Evolutionary conservation across 2,329 filamentous ascomycete genomes (phyloP).

Genomic region (Colletotrichum noveboracense): DNA sequence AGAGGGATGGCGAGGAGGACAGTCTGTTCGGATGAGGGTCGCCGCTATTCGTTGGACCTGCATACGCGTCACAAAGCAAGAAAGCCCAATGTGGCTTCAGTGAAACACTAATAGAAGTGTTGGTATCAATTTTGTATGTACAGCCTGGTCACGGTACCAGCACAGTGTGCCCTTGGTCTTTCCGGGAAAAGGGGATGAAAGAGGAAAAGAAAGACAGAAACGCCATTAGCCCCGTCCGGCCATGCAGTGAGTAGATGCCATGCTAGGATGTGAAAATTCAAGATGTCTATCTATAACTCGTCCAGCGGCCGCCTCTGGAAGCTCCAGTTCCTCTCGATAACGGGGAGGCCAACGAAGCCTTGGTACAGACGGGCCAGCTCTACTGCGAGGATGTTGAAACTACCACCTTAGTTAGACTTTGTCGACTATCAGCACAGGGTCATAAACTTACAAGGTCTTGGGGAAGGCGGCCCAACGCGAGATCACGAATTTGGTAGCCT

Average conservation of each 20-base stretch:
- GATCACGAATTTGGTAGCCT: constrained; percentile 70
- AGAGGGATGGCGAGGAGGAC: background rate
- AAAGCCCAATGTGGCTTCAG: background rate
- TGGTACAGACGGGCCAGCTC: constrained; percentile 54
- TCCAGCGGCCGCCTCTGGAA: constrained; percentile 50
- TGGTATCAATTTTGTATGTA: background rate
- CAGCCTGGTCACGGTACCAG: background rate
- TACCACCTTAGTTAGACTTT: background rate
- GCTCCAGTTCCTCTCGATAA: constrained; percentile 52
- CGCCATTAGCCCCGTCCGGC: background rate
- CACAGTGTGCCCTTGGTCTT: background rate
- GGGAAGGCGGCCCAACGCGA: constrained; percentile 75
- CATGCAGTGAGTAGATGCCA: constrained; percentile 5
- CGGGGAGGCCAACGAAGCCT: constrained; percentile 58
- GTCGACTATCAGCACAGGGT: background rate
- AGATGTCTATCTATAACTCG: constrained; percentile 45
- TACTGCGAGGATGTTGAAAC: constrained; percentile 40
- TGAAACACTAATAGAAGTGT: background rate
- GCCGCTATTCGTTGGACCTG: background rate
- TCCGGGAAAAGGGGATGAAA: background rate
- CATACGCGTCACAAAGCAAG: background rate
- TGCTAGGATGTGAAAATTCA: background rate
- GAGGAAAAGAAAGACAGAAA: background rate
- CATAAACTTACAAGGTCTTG: constrained; percentile 66
- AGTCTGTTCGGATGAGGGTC: background rate